phyloP scores from a whole-genome alignment of 306 rosid genomes.

The Lathyrus tuberosus region DNA sequence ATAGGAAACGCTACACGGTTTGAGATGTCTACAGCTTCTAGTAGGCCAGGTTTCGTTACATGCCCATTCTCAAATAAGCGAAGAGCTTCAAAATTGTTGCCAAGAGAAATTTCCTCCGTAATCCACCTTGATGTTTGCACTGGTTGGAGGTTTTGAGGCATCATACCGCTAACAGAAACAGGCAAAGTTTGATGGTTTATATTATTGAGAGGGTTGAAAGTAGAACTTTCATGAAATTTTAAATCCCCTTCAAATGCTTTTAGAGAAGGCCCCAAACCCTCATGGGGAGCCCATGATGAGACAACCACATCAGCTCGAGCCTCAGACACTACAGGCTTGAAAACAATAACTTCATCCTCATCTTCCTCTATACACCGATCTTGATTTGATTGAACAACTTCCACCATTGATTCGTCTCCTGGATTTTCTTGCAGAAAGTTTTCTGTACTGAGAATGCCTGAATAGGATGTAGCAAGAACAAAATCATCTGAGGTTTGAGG shows the following conservation, averaged over 20 bases:
- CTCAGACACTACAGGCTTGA: conserved; percentile 76
- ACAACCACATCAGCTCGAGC: conserved; percentile 55
- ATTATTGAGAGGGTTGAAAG: conserved; percentile 45
- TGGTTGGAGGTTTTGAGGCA: conserved; percentile 56
- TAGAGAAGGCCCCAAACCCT: conserved; percentile 47
- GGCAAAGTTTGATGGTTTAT: conserved; percentile 47
- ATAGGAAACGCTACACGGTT: conserved; percentile 44
- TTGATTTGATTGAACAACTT: conserved; percentile 46
- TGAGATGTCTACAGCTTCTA: conserved; percentile 47
- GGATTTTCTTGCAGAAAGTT: conserved; percentile 50
- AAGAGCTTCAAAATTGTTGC: conserved; percentile 57
- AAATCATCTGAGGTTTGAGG: conserved; percentile 50
- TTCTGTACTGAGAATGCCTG: conserved; percentile 38
- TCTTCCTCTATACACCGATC: conserved; percentile 63
- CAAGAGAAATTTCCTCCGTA: conserved; percentile 59
- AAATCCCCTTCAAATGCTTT: conserved; percentile 56
- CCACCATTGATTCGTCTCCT: conserved; percentile 43
- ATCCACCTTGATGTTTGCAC: conserved; percentile 57
- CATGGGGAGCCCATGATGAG: conserved; percentile 50
- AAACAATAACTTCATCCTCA: conserved; percentile 82
- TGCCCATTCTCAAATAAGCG: conserved; percentile 71
- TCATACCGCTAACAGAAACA: conserved; percentile 43
- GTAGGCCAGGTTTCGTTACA: conserved; percentile 46
- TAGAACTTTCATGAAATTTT: conserved; percentile 43
- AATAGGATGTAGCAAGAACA: conserved; percentile 39